Evolutionary conservation across 805 yeast genomes (phyloP).

Genomic region (Saccharomyces eubayanus): DNA sequence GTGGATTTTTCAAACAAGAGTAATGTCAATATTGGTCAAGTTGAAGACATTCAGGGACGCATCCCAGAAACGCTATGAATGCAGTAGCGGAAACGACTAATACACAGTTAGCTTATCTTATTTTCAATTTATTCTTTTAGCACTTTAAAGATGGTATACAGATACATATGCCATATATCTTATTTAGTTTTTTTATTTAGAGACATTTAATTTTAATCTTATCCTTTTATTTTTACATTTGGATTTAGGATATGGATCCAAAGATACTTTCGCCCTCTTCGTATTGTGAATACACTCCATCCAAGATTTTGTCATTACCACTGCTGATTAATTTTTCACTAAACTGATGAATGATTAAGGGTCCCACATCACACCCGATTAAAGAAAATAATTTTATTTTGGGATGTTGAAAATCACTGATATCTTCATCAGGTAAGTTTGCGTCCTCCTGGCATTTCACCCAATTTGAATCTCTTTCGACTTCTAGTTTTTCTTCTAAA

Average conservation of each 20-base stretch:
- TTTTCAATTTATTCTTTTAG: background rate
- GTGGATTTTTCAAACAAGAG: constrained; percentile 31
- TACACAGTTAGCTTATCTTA: background rate
- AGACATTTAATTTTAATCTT: background rate
- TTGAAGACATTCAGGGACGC: constrained; percentile 27
- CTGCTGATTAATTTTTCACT: constrained; percentile 18
- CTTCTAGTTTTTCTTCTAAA: constrained; percentile 10
- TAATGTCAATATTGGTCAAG: constrained; percentile 28
- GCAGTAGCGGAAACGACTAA: constrained; percentile 7
- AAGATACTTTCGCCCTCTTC: background rate
- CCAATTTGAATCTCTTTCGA: constrained; percentile 29
- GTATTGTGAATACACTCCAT: constrained; percentile 2
- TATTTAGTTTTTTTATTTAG: background rate
- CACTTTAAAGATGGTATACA: background rate
- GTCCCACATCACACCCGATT: constrained; percentile 35
- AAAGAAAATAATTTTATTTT: constrained; percentile 30
- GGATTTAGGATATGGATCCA: background rate
- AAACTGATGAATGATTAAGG: constrained; percentile 35
- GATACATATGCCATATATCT: background rate
- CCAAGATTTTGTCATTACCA: background rate
- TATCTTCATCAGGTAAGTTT: constrained; percentile 9
- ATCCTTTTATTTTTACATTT: background rate
- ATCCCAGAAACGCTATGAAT: constrained; percentile 25
- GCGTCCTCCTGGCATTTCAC: constrained; percentile 21
- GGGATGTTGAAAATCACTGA: constrained; percentile 8